A percentile compares a stretch with the other conserved stretches of the same genome.
These are phyloP conservation scores for Amylostereum chailletii DNA, from an alignment of 1,284 basidiomycete species.

Conservation along the genomic window DNA sequence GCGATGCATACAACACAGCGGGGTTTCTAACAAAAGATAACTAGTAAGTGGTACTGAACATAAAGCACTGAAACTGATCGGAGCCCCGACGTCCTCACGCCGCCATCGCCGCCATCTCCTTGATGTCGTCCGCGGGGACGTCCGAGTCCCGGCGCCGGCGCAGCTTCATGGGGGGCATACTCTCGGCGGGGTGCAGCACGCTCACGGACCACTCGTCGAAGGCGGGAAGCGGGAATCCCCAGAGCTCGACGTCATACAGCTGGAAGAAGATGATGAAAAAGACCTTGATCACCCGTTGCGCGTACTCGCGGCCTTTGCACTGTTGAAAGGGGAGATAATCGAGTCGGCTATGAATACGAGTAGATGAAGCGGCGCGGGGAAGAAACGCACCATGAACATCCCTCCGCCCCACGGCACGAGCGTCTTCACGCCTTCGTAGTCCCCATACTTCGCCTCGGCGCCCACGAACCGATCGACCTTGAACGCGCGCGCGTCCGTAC, in stretches of 20 bases:
- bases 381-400: neutral
- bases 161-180: neutral
- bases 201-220: neutral
- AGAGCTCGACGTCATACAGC: neutral
- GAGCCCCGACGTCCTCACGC: too few relatives aligned
- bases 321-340: neutral
- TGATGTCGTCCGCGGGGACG: too few relatives aligned
- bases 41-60: too few relatives aligned
- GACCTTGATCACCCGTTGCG: neutral
- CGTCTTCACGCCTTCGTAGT: neutral
- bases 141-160: neutral
- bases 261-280: neutral
- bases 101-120: too few relatives aligned
- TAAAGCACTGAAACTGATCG: too few relatives aligned
- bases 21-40: too few relatives aligned
- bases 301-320: neutral
- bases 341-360: too few relatives aligned
- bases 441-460: neutral
- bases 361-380: neutral
- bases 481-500: neutral
- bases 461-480: neutral
- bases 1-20: too few relatives aligned
- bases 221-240: neutral
- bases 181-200: neutral
- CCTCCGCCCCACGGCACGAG: neutral